A percentile compares a stretch with the other conserved stretches of the same genome.
These are phyloP conservation scores for Chrysanthemum lavandulifolium DNA, from an alignment of 129 eudicot genomes.

Conservation along the genomic window DNA sequence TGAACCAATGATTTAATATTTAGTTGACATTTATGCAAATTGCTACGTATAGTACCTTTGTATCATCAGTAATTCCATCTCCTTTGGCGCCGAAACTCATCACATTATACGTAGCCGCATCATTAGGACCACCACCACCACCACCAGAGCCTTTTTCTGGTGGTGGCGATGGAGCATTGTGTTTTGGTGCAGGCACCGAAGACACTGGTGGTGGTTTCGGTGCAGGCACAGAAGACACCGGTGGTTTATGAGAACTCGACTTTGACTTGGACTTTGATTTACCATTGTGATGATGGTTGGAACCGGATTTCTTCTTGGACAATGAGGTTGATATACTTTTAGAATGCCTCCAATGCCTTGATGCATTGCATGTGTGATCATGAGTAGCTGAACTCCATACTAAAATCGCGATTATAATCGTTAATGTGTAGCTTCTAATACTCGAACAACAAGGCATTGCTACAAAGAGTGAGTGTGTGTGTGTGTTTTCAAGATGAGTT, in stretches of 20 bases:
- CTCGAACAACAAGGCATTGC: constrained; percentile 33
- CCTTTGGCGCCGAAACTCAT: constrained; percentile 77
- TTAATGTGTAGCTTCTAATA: constrained; percentile 46
- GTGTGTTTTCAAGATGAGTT: constrained; percentile 28
- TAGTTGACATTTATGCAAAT: not conserved
- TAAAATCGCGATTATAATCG: constrained; percentile 43
- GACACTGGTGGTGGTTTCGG: constrained; percentile 8
- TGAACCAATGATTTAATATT: not conserved
- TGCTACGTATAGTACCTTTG: constrained; percentile 56
- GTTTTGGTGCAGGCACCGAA: constrained; percentile 35
- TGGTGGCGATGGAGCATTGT: constrained; percentile 13
- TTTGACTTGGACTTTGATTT: constrained; percentile 37
- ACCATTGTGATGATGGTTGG: constrained; percentile 32
- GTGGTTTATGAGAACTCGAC: constrained; percentile 36
- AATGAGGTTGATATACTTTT: constrained; percentile 26
- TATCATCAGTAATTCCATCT: constrained; percentile 69
- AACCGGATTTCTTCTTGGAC: constrained; percentile 49
- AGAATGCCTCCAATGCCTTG: constrained; percentile 49
- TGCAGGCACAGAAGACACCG: constrained; percentile 32
- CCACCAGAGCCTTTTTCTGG: constrained; percentile 19
- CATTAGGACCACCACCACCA: constrained; percentile 22
- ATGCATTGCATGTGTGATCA: constrained; percentile 48
- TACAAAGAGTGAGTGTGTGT: not conserved
- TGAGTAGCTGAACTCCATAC: constrained; percentile 45
- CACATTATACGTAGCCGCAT: constrained; percentile 45